phyloP scores from a whole-genome alignment of 129 eudicot species.

The Gnaphalium uliginosum region DNA sequence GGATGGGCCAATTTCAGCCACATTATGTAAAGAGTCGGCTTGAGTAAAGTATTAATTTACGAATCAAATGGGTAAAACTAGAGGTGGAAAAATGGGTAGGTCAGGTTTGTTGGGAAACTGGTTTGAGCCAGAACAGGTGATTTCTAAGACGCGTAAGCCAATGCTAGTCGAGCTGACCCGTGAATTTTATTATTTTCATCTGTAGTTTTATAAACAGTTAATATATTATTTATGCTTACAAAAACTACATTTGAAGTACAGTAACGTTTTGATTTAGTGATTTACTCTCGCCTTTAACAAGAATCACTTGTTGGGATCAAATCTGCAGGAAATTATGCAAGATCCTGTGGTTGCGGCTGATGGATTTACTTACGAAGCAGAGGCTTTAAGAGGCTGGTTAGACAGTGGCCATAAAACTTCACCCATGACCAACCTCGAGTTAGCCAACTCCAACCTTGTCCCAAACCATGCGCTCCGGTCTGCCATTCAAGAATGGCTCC shows the following conservation, averaged over 20 bases:
- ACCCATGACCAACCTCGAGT: slow-evolving; percentile 78
- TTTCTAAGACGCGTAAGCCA: neutral
- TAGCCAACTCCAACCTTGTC: slow-evolving; percentile 47
- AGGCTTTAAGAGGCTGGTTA: slow-evolving; percentile 83
- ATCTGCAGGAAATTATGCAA: slow-evolving; percentile 74
- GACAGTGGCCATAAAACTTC: slow-evolving; percentile 77
- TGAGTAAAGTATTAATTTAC: neutral
- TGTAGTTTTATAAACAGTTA: neutral
- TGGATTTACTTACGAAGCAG: slow-evolving; percentile 82
- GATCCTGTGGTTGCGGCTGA: slow-evolving; percentile 89
- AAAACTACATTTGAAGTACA: neutral
- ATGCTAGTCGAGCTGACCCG: neutral
- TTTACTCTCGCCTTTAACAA: neutral
- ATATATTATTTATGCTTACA: neutral
- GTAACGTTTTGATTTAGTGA: neutral
- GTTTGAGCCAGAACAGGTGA: neutral
- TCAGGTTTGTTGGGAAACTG: neutral
- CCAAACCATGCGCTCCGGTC: slow-evolving; percentile 80
- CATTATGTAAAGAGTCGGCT: neutral
- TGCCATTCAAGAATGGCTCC: slow-evolving; percentile 88
- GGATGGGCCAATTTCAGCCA: neutral
- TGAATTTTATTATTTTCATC: neutral
- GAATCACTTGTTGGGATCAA: neutral
- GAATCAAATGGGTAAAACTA: neutral
- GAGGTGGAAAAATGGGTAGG: neutral